Percentiles rank a stretch among this genome's conserved stretches.
Evolutionary conservation across 2,329 filamentous ascomycete genomes (phyloP).

Genomic region (Neoscytalidium dimidiatum): DNA sequence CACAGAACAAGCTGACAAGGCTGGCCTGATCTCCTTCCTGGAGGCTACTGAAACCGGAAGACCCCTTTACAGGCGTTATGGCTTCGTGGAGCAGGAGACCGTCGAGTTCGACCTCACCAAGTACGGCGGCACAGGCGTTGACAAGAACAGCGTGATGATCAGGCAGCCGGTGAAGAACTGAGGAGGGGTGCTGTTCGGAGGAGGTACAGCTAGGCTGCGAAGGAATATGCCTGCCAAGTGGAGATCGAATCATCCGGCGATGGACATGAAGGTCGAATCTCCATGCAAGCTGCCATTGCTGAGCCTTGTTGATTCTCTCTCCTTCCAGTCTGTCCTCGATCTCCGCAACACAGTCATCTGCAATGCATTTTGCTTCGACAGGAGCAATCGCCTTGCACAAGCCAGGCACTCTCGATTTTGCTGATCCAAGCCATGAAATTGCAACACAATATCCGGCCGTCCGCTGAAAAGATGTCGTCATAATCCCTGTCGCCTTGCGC

Average conservation of each 20-base stretch:
- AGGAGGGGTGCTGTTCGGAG: no score
- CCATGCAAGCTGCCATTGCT: neutral
- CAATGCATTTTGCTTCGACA: no score
- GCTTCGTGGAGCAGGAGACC: constrained; percentile 29
- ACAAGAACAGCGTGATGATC: constrained; percentile 34
- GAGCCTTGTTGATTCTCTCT: neutral
- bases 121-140: constrained; percentile 32
- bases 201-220: neutral
- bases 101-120: constrained; percentile 30
- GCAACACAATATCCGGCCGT: no score
- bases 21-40: constrained; percentile 41
- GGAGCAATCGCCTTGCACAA: no score
- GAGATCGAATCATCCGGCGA: no score
- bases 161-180: constrained; percentile 22
- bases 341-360: no score
- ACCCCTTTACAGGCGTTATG: constrained; percentile 36
- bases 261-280: no score
- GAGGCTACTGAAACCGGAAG: constrained; percentile 41
- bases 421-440: no score
- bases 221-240: no score
- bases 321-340: neutral
- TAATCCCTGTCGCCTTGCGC: neutral
- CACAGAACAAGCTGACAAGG: constrained; percentile 31
- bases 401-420: no score
- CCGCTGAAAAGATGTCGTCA: neutral